Conservation (phyloP, 257 asterid genomes). For the Rubia yunnanensis region DNA sequence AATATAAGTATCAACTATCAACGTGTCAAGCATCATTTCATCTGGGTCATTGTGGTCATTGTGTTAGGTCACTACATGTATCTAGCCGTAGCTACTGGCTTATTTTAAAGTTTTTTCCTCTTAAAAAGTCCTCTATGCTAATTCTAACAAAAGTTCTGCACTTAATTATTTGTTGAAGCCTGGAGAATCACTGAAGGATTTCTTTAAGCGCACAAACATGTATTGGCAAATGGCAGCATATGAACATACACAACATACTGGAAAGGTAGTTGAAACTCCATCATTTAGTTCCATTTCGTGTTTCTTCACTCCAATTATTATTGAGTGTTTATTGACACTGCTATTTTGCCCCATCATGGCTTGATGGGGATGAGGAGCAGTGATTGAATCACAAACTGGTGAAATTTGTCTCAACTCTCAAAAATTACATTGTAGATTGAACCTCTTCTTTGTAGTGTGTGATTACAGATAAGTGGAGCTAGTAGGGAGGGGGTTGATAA, state of each 20-base stretch:
- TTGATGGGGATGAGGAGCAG: not conserved
- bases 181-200: constrained; percentile 87
- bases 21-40: not conserved
- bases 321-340: not conserved
- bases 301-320: not conserved
- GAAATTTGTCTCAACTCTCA: not conserved
- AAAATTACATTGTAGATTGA: not conserved
- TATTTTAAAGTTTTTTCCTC: not conserved
- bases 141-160: constrained; percentile 7
- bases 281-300: not conserved
- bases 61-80: not conserved
- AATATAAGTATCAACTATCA: too few relatives aligned
- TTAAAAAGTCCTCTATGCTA: not conserved
- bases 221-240: constrained; percentile 99
- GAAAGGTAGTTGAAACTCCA: constrained; percentile 48
- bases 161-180: constrained; percentile 39
- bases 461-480: not conserved
- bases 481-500: not conserved
- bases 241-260: constrained; percentile 96
- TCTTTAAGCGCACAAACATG: constrained; percentile 84
- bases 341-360: not conserved
- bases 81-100: not conserved
- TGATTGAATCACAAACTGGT: not conserved
- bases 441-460: not conserved
- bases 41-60: constrained; percentile 3